phyloP scores from a whole-genome alignment of 805 yeast species.

The Saccharomycopsis oosterbeekiorum region DNA sequence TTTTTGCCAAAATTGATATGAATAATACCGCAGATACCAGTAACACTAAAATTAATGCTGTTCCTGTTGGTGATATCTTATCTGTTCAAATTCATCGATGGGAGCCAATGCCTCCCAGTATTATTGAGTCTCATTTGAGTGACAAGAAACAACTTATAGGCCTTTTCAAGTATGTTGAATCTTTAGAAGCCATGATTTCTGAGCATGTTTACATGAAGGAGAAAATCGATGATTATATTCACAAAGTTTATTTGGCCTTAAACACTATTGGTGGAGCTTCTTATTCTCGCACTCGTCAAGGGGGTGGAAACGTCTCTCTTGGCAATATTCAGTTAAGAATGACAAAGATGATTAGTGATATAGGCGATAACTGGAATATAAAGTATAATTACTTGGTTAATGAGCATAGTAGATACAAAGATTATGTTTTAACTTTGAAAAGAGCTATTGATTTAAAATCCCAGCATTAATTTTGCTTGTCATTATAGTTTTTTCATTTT shows the following conservation, averaged over 20 bases:
- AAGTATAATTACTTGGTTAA: constrained; percentile 30
- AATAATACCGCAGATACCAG: not conserved
- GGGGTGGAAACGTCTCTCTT: not conserved
- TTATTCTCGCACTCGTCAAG: not conserved
- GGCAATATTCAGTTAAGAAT: not conserved
- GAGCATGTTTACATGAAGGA: constrained; percentile 35
- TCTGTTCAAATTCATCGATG: constrained; percentile 23
- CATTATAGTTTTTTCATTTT: not conserved
- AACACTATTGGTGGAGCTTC: constrained; percentile 12
- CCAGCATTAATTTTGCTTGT: not conserved
- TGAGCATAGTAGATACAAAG: constrained; percentile 28
- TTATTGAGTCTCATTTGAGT: constrained; percentile 23
- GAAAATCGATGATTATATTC: constrained; percentile 27
- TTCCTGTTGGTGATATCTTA: constrained; percentile 4
- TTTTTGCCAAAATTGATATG: not conserved
- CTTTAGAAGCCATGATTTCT: constrained; percentile 31
- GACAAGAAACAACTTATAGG: constrained; percentile 29
- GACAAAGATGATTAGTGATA: not conserved
- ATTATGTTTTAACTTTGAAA: constrained; percentile 27
- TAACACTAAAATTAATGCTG: constrained; percentile 3
- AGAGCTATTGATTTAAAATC: constrained; percentile 21
- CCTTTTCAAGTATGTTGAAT: constrained; percentile 31
- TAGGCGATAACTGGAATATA: constrained; percentile 34
- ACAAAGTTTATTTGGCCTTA: constrained; percentile 5
- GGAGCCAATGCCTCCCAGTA: constrained; percentile 26